These are phyloP conservation scores for Styphnolobium japonicum DNA, from an alignment of 306 rosid species.

Conservation along the genomic window DNA sequence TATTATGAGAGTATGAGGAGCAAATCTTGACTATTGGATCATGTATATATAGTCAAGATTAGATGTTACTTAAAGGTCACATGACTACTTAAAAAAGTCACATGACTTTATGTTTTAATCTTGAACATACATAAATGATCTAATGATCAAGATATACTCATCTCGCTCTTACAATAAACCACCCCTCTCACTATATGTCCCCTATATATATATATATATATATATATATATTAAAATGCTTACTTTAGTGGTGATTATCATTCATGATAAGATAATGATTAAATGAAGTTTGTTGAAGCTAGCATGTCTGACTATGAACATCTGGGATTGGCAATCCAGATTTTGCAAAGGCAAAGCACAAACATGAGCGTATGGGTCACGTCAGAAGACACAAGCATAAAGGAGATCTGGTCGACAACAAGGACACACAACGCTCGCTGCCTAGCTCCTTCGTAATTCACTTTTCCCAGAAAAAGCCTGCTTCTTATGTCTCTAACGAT, in stretches of 20 bases:
- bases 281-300: neutral
- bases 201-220: no score
- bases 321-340: slow-evolving; percentile 1
- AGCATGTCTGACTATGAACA: neutral
- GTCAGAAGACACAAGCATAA: slow-evolving; percentile 44
- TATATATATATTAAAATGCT: no score
- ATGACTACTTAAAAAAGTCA: no score
- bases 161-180: no score
- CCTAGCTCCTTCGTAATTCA: neutral
- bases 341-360: neutral
- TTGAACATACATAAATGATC: no score
- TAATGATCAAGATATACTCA: no score
- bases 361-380: slow-evolving; percentile 53
- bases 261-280: neutral
- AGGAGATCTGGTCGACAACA: slow-evolving; percentile 43
- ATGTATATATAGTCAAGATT: no score
- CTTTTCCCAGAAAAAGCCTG: slow-evolving; percentile 5
- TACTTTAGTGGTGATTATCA: neutral
- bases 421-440: slow-evolving; percentile 23
- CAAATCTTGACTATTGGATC: no score
- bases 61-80: no score
- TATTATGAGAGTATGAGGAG: no score
- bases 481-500: neutral
- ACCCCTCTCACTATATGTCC: no score
- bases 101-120: no score